Evolutionary conservation across 164 flowering plant species (phyloP).

Genomic region (Brasenia schreberi): DNA sequence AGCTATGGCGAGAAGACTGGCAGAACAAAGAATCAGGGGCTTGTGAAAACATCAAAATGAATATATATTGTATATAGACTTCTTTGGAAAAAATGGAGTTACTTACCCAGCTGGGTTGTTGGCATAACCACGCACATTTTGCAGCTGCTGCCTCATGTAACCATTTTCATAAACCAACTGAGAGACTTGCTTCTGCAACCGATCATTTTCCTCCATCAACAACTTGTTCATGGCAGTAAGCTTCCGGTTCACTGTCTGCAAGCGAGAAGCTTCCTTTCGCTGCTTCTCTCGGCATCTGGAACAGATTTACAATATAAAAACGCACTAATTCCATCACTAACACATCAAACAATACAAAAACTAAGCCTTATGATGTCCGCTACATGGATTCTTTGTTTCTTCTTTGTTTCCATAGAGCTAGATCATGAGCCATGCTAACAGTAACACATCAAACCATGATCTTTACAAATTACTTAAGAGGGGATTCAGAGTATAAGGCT

Average conservation of each 20-base stretch:
- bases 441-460: too few species aligned
- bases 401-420: too few species aligned
- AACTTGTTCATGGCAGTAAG: slow-evolving; percentile 93
- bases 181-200: slow-evolving; percentile 94
- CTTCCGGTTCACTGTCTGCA: slow-evolving; percentile 82
- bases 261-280: slow-evolving; percentile 85
- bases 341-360: too few species aligned
- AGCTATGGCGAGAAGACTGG: slow-evolving; percentile 87
- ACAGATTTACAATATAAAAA: neutral
- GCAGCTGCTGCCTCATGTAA: slow-evolving; percentile 76
- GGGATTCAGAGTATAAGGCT: too few species aligned
- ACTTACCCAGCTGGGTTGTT: slow-evolving; percentile 90
- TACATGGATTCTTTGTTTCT: too few species aligned
- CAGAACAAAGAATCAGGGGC: neutral
- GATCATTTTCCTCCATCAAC: slow-evolving; percentile 89
- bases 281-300: slow-evolving; percentile 92
- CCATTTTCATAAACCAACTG: slow-evolving; percentile 89
- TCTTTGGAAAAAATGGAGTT: slow-evolving; percentile 2
- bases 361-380: too few species aligned
- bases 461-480: too few species aligned
- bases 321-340: neutral
- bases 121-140: slow-evolving; percentile 62
- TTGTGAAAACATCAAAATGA: slow-evolving; percentile 1
- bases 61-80: too few species aligned
- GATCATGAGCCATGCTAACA: too few species aligned